A percentile compares a stretch with the other conserved stretches of the same genome.
Conservation (phyloP, 2,329 filamentous ascomycete genomes). For the Huntiella omanensis region DNA sequence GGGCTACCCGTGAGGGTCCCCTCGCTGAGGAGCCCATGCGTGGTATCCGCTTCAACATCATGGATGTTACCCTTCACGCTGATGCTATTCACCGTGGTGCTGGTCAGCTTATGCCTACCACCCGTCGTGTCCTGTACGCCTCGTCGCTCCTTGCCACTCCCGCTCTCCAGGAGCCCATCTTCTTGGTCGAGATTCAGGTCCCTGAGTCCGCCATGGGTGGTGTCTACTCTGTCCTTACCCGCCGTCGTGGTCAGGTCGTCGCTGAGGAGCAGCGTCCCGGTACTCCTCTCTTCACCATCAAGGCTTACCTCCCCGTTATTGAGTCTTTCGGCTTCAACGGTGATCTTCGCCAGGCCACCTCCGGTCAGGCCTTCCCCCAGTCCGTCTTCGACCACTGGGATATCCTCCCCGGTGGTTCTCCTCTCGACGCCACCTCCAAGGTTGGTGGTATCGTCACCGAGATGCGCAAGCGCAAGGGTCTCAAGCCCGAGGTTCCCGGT, state of each 20-base stretch:
- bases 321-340: conserved; percentile 98
- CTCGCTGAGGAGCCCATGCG: conserved; percentile 98
- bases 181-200: conserved; percentile 98
- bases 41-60: conserved; percentile 91
- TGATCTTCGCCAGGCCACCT: conserved; percentile 83
- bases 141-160: conserved; percentile 79
- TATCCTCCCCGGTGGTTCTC: conserved; percentile 81
- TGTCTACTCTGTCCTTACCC: conserved; percentile 98
- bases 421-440: conserved; percentile 67
- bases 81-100: conserved; percentile 99
- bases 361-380: conserved; percentile 97
- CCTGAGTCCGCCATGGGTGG: conserved; percentile 98
- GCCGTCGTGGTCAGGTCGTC: conserved; percentile 98
- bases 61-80: conserved; percentile 98
- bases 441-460: conserved; percentile 65
- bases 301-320: conserved; percentile 89
- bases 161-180: conserved; percentile 87
- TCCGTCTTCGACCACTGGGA: conserved; percentile 99
- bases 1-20: conserved; percentile 94
- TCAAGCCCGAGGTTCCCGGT: conserved; percentile 87
- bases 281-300: conserved; percentile 97
- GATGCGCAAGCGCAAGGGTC: conserved; percentile 98
- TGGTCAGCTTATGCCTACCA: conserved; percentile 95
- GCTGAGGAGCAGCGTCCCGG: conserved; percentile 93
- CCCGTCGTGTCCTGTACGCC: conserved; percentile 94